Evolutionary conservation across 2,329 filamentous ascomycete genomes (phyloP), one percentile per base, ranked within the genome.

Genomic region (Teratosphaeria destructans): DNA sequence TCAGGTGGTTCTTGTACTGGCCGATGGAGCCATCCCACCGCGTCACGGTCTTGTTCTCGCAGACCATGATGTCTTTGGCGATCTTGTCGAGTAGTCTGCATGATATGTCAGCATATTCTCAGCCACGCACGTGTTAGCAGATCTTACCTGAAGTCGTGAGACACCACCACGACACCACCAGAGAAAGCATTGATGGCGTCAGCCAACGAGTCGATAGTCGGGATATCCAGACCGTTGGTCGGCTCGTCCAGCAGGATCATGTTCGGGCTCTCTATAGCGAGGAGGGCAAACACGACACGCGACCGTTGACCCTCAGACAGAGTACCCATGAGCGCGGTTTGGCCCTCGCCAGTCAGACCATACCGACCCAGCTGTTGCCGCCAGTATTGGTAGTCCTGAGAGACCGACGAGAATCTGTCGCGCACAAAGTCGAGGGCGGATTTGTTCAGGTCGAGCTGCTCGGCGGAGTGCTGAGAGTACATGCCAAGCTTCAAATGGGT

Each of bases 331-430:
- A 97, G 83, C 55, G 94, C 90, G 55, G 94, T 99, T 82, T 99
- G 95, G 35, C 90, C 81, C 64, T 97, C 91, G 75, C 95, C 95
- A 60, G 85, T 88, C 65, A 99, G 84, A 74, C 95, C 95, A 76
- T 99, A 99, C 66, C 87, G 85, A 71, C 94, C 94, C 43, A 99
- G 89, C 80, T 96, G 91, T 78, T 96, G 93, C 73, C 94, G 86
- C 94, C 94, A 99, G 85, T 94, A 99, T 80, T 99, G 94, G 82
- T 96, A 95, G 75, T 99, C 94, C 75, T 99, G 94, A 58, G 86
- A 91, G 79, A 93, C 90, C 65, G 86, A 81, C 52, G 81, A 77
- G 80, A 95, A 97, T 82, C 93, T 96, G 79, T 97, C 93, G 65
- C 94, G 89, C 64, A 97, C 93, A 73, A 99, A 99, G 77, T 99